Evolutionary conservation across 2,329 filamentous ascomycete species (phyloP), one percentile per base, ranked within the genome.

Genomic region (Aspergillus hiratsukae): DNA sequence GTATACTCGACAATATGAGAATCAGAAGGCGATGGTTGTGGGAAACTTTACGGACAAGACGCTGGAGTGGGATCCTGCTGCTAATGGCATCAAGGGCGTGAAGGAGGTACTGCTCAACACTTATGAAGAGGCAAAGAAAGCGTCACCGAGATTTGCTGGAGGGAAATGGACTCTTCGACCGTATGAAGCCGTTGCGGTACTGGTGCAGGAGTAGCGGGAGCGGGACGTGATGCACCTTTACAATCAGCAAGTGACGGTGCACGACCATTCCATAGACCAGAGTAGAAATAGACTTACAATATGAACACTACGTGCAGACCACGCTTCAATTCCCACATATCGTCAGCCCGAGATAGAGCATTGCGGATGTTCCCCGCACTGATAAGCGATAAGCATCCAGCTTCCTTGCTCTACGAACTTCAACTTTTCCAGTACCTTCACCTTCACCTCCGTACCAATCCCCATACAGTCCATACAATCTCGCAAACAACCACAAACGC

Each of bases 1-100:
- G 0, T 84, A 87, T 49, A 69, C 81, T 2, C 82, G 77, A 8
- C 66, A 66, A 49, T 74, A 67, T 45, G 66, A 65, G 31, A 56
- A 63, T 11, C 66, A 72, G 48, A 70, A 72, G 58, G 67, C 66
- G 5, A 40, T 74, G 58, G 69, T 74, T n/a, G 35, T 73, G 48
- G 72, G 69, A 27, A 73, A 74, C 52, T 75, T 69, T 62, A 73
- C 72, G 0, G 69, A 67, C 27, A 60, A 63, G 17, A 60, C 57
- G 17, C 11, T 73, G 21, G 61, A 69, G 21, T 75, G 72, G 72
- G 62, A 72, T 61, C 58, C 66, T 1, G 58, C 58, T 1, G 62
- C 60, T 21, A 69, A 72, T 41, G 67, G 67, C 1, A 54, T 75
- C 1, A 51, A 60, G 19, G 45, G 52, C 0, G 59, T 66, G 7